Base-by-base conservation (phyloP, 2,329 filamentous ascomycete genomes). In the Fusarium sp. region DNA sequence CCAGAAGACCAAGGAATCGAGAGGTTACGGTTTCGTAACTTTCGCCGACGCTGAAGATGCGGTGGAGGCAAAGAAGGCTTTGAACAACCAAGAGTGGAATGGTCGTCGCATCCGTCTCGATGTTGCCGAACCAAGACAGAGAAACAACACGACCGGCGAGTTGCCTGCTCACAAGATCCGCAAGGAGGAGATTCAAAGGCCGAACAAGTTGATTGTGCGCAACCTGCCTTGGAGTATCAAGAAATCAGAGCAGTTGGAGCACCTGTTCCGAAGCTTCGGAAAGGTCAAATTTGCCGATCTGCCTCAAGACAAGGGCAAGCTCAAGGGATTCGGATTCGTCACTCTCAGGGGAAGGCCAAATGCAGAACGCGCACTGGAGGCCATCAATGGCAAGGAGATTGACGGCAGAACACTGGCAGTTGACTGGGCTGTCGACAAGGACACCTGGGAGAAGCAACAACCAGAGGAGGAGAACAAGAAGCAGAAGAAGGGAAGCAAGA, bases 191-290 rank as follows among this genome's bases (percentile, higher is more conserved):
- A 83, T 89, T 73, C 87, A 86, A 65, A 88, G 88, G 75, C 86
- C 90, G 1, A 89, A 92, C 0, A 94, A 93, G 79, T 82, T 96
- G 71, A 96, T 99, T 78, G 89, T 99, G 51, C 90, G 96, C 76
- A 99, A 99, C 79, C 79, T 99, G 76, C 95, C 96, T 1, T 99
- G 96, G 96, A 97, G 91, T 73, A 91, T 99, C 78, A 97, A 97
- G 81, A 91, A 89, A 11, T 86, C 92, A 0, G 92, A 97, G 32
- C 91, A 98, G 77, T 83, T 99, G 63, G 85, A 88, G 8, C 86
- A 89, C 60, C 84, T 97, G 7, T 99, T 99, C 81, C 84, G 89
- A 76, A 94, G 91, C 76, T 98, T 92, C 77, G 96, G 96, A 66
- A 97, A 98, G 80, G 90, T 99, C 77, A 97, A 95, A 80, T 92